A percentile compares a stretch with the other conserved stretches of the same genome.
These are phyloP conservation scores for Ophiostoma tasmaniense DNA, from an alignment of 2,329 filamentous ascomycete species.

Conservation along the genomic window DNA sequence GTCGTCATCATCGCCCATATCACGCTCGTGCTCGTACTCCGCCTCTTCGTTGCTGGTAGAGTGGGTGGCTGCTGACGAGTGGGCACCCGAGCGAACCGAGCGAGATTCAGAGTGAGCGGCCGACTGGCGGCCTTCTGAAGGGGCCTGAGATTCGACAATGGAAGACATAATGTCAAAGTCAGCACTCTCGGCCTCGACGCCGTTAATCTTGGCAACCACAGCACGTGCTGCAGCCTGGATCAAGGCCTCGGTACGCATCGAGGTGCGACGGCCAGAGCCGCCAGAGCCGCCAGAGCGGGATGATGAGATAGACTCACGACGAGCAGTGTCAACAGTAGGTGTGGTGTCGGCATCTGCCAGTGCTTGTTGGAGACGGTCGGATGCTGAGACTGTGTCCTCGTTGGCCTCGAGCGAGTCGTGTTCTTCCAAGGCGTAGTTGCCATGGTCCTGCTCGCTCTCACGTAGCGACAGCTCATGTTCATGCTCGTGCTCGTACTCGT, in stretches of 20 bases:
- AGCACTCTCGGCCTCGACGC: slow-evolving; percentile 25
- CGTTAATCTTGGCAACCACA: slow-evolving; percentile 41
- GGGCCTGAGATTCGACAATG: slow-evolving; percentile 5
- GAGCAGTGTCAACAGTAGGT: not conserved
- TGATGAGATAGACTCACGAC: slow-evolving; percentile 6
- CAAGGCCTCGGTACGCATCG: slow-evolving; percentile 40
- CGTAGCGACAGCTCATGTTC: not conserved
- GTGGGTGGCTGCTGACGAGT: not conserved
- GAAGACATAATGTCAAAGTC: slow-evolving; percentile 6
- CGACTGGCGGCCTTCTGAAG: not conserved
- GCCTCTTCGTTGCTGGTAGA: slow-evolving; percentile 12
- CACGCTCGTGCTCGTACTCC: slow-evolving; percentile 27
- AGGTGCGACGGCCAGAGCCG: slow-evolving; percentile 31
- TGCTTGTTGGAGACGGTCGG: not conserved
- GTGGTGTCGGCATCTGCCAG: not conserved
- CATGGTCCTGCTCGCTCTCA: not conserved
- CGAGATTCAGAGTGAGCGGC: not conserved
- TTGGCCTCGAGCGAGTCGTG: not conserved
- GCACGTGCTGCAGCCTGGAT: slow-evolving; percentile 46
- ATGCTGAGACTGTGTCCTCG: not conserved
- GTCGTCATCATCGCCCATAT: slow-evolving; percentile 35
- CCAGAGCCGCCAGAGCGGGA: slow-evolving; percentile 19
- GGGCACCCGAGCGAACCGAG: not conserved
- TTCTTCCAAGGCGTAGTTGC: not conserved
- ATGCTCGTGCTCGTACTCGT: too few species aligned